phyloP scores from a whole-genome alignment of 2,329 filamentous ascomycete species.

The Aureobasidium sp. region DNA sequence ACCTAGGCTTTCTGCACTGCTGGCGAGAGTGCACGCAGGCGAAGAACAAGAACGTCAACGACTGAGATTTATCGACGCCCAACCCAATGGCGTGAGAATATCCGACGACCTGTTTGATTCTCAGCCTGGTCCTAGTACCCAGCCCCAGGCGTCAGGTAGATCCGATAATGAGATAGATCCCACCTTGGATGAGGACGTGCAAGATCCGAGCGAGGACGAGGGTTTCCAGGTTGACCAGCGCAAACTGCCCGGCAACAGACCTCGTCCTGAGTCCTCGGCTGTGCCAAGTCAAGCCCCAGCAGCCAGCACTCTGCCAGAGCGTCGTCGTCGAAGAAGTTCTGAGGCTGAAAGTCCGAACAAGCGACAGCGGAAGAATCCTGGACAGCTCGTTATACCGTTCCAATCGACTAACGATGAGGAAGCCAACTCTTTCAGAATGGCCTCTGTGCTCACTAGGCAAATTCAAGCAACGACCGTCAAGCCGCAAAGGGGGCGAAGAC shows the following conservation, averaged over 20 bases:
- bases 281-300: neutral
- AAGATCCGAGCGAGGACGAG: constrained; percentile 33
- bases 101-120: neutral
- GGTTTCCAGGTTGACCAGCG: constrained; percentile 39
- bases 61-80: constrained; percentile 34
- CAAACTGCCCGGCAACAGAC: constrained; percentile 21
- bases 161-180: neutral
- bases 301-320: neutral
- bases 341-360: constrained; percentile 9
- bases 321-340: neutral
- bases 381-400: constrained; percentile 25
- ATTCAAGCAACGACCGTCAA: constrained; percentile 32
- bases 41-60: constrained; percentile 14
- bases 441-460: neutral
- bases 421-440: neutral
- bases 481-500: constrained; percentile 24
- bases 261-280: neutral
- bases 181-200: constrained; percentile 19
- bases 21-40: neutral
- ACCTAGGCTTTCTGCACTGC: neutral
- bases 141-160: neutral
- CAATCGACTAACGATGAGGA: constrained; percentile 22
- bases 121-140: neutral
- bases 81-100: constrained; percentile 32
- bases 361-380: constrained; percentile 27